A percentile compares a stretch with the other conserved stretches of the same genome.
Conservation (phyloP, 768 basidiomycete species). For the Ramaria sp. region DNA sequence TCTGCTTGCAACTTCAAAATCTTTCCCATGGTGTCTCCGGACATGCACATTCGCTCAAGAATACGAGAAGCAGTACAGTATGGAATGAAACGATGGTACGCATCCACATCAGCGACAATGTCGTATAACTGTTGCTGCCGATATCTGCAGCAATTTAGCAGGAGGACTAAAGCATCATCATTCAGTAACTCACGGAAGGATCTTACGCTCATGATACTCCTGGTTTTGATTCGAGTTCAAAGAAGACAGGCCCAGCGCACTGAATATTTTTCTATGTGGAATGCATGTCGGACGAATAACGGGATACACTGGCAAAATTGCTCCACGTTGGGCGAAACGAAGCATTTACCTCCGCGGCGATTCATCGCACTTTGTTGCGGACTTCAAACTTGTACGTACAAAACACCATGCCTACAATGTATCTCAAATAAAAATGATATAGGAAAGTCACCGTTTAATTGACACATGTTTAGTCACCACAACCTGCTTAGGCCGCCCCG, state of each 20-base stretch:
- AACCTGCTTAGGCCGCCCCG: no score
- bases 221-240: slow-evolving; percentile 23
- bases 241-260: not conserved
- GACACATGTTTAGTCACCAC: no score
- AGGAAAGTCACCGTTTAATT: no score
- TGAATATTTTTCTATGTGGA: not conserved
- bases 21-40: slow-evolving; percentile 19
- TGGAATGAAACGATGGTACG: slow-evolving; percentile 81
- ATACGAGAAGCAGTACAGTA: slow-evolving; percentile 74
- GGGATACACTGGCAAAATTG: not conserved
- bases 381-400: no score
- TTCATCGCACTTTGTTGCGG: no score
- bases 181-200: slow-evolving; percentile 60
- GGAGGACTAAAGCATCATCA: not conserved
- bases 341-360: not conserved
- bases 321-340: not conserved
- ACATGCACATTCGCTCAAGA: slow-evolving; percentile 24
- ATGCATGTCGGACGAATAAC: not conserved
- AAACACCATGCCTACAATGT: no score
- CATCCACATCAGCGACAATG: slow-evolving; percentile 78
- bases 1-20: slow-evolving; percentile 64
- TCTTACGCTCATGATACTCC: slow-evolving; percentile 71
- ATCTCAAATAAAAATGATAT: no score
- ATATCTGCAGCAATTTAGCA: slow-evolving; percentile 41
- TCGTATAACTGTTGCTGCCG: slow-evolving; percentile 67